Percentiles rank a stretch among this genome's conserved stretches.
Conservation (phyloP, 805 yeast genomes). For the Spencermartinsiella europaea region DNA sequence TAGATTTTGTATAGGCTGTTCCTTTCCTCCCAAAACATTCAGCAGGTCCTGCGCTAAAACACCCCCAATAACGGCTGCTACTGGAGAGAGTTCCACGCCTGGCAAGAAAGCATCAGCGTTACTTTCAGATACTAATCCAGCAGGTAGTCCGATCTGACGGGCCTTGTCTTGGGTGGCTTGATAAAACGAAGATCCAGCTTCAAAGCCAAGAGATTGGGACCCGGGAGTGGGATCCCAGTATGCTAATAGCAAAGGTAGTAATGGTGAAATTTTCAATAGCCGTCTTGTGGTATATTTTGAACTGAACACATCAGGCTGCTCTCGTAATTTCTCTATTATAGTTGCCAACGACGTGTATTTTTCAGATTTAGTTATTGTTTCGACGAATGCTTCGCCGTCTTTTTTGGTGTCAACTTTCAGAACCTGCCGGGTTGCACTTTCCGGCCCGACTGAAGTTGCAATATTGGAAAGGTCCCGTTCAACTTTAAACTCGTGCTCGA, state of each 20-base stretch:
- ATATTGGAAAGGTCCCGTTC: constrained; percentile 20
- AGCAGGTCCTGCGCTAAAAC: constrained; percentile 85
- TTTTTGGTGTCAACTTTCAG: constrained; percentile 33
- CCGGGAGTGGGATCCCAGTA: constrained; percentile 39
- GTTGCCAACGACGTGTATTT: constrained; percentile 34
- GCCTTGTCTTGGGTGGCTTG: constrained; percentile 20
- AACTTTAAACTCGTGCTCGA: constrained; percentile 45
- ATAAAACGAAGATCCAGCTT: constrained; percentile 10
- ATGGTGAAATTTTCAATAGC: constrained; percentile 44
- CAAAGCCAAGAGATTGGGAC: constrained; percentile 3
- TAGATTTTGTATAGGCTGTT: constrained; percentile 77
- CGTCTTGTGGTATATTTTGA: constrained; percentile 29
- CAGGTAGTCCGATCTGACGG: constrained; percentile 41
- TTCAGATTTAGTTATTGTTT: constrained; percentile 37
- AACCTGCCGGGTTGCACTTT: constrained; percentile 40
- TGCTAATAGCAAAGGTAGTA: constrained; percentile 56
- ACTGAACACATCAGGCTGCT: constrained; percentile 16
- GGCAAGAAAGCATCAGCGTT: constrained; percentile 28
- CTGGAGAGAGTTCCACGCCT: constrained; percentile 62
- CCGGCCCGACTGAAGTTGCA: constrained; percentile 45
- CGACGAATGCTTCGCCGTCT: constrained; percentile 27
- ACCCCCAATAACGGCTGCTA: constrained; percentile 86
- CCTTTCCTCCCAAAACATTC: constrained; percentile 69
- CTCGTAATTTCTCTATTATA: constrained; percentile 21
- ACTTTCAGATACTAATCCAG: constrained; percentile 37